Conservation (phyloP, 306 rosid genomes). For the Cucurbita argyrosperma region DNA sequence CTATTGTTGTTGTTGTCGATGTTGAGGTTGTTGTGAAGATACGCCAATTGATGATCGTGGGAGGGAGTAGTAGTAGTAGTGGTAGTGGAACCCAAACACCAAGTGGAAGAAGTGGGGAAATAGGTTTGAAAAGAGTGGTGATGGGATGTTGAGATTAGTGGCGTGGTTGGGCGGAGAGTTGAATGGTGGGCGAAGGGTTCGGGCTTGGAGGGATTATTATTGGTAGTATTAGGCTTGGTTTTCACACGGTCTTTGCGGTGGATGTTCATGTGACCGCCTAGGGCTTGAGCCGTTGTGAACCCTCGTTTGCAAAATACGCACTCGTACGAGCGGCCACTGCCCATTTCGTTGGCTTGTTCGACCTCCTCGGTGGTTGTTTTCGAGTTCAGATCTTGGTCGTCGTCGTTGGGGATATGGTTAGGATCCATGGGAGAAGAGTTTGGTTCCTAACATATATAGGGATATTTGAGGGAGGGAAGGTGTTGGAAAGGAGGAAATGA, state of each 20-base stretch:
- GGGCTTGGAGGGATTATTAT: background rate
- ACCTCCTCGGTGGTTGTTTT: background rate
- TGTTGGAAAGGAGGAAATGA: background rate
- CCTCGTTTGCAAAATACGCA: slow-evolving; percentile 87
- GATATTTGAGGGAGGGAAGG: background rate
- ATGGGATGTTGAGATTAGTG: background rate
- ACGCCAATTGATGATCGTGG: background rate
- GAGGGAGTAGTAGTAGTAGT: background rate
- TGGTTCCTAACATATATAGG: background rate
- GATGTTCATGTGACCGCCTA: slow-evolving; percentile 90
- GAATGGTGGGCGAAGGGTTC: background rate
- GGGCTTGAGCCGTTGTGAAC: slow-evolving; percentile 81
- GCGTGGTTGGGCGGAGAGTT: background rate
- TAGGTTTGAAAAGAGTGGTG: slow-evolving; percentile 17
- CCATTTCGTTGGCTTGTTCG: background rate
- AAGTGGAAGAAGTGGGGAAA: slow-evolving; percentile 17
- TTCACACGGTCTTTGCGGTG: slow-evolving; percentile 66
- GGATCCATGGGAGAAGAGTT: background rate
- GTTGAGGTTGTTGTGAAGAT: background rate
- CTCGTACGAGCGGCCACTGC: slow-evolving; percentile 34
- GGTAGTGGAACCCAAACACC: slow-evolving; percentile 11
- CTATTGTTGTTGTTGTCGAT: background rate
- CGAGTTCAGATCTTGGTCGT: background rate
- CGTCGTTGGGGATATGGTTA: background rate
- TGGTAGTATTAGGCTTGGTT: background rate